These are phyloP conservation scores for Lentinula aciculospora DNA, from an alignment of 768 basidiomycete genomes.

Conservation along the genomic window DNA sequence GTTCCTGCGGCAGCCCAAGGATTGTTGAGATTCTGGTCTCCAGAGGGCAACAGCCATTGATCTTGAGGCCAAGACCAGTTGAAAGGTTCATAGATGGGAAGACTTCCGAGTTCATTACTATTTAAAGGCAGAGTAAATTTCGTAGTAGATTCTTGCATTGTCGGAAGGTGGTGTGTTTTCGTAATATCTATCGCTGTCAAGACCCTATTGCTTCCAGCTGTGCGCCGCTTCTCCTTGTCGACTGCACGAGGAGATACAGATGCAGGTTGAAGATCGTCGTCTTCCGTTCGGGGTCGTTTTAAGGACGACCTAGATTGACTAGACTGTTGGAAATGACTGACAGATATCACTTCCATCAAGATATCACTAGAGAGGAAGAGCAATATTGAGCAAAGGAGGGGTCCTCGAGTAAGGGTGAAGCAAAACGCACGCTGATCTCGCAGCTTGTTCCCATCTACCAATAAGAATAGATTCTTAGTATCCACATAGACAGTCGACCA, in stretches of 20 bases:
- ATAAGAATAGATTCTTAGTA: background rate
- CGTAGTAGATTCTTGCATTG: background rate
- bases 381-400: no score
- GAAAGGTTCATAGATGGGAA: background rate
- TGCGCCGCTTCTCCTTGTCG: background rate
- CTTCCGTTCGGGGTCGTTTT: background rate
- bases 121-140: background rate
- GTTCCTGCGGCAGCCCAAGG: background rate
- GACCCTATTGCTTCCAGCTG: background rate
- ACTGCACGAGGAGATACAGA: background rate
- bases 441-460: background rate
- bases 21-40: background rate
- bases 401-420: no score
- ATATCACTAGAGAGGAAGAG: background rate
- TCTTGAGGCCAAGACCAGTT: background rate
- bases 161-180: no score
- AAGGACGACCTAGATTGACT: background rate
- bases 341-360: background rate
- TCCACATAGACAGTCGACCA: no score
- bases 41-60: background rate
- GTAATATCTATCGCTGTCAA: background rate
- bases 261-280: background rate
- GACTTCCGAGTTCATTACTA: constrained; percentile 2
- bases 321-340: background rate
- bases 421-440: background rate